Evolutionary conservation across 306 rosid genomes (phyloP).

Genomic region (Mimosa bimucronata): DNA sequence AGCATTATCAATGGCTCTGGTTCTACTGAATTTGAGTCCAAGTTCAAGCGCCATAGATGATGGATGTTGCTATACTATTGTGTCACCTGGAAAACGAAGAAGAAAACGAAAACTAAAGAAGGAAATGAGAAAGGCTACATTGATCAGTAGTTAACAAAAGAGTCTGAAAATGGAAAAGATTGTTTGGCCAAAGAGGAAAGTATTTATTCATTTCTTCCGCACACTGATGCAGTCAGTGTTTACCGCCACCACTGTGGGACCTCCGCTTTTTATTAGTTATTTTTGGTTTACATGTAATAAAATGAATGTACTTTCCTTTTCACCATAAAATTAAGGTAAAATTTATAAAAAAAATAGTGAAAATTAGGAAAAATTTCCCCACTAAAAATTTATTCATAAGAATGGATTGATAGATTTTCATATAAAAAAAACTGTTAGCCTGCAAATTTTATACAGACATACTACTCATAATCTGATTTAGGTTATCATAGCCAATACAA

Average conservation of each 20-base stretch:
- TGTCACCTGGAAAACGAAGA: conserved; percentile 18
- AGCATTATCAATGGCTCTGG: conserved; percentile 42
- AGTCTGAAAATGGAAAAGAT: conserved; percentile 9
- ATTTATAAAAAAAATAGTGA: no score
- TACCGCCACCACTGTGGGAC: background rate
- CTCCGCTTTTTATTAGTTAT: background rate
- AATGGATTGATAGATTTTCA: no score
- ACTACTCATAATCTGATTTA: no score
- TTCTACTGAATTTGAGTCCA: conserved; percentile 68
- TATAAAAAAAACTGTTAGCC: no score
- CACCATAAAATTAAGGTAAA: no score
- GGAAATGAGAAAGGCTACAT: background rate
- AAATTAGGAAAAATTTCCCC: no score
- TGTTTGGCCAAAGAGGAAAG: conserved; percentile 34
- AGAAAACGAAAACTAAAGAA: background rate
- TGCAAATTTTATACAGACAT: no score
- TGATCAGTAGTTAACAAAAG: background rate
- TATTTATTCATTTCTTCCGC: conserved; percentile 55
- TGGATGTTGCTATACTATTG: conserved; percentile 11
- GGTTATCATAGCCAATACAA: no score
- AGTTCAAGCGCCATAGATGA: conserved; percentile 67
- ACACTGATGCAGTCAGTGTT: background rate
- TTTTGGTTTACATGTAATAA: no score
- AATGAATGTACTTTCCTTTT: background rate
- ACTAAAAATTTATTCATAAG: no score